Conservation (phyloP, 2,329 filamentous ascomycete species). For the Didymella pinodella region DNA sequence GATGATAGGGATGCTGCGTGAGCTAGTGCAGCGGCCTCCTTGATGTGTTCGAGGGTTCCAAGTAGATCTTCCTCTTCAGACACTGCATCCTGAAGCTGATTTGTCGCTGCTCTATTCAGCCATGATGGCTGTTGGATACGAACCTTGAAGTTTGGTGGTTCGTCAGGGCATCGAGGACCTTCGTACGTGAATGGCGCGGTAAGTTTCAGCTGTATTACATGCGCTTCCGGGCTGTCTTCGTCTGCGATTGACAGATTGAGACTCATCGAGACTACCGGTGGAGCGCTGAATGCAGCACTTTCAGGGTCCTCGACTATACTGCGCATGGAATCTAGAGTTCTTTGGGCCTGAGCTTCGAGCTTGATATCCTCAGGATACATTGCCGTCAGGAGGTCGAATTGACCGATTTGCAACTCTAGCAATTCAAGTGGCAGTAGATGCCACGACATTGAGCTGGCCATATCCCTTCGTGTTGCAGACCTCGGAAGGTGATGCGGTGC, state of each 20-base stretch:
- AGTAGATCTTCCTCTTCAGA: constrained; percentile 28
- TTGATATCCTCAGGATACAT: constrained; percentile 40
- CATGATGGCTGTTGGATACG: constrained; percentile 37
- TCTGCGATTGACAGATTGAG: constrained; percentile 22
- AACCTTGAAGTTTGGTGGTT: constrained; percentile 32
- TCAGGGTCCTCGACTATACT: background rate
- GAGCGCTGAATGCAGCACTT: background rate
- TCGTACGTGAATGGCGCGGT: constrained; percentile 30
- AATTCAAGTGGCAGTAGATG: constrained; percentile 33
- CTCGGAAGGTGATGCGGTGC: background rate
- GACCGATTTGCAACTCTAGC: constrained; percentile 40
- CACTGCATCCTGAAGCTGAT: constrained; percentile 22
- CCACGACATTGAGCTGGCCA: constrained; percentile 21
- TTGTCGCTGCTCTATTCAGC: constrained; percentile 33
- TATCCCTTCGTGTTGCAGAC: background rate
- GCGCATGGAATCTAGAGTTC: constrained; percentile 25
- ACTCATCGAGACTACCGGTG: constrained; percentile 23
- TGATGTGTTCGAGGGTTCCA: constrained; percentile 34
- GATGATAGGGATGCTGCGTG: constrained; percentile 3
- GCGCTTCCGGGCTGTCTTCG: background rate
- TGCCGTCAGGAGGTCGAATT: constrained; percentile 39
- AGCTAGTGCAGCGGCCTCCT: constrained; percentile 24
- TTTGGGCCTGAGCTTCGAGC: constrained; percentile 21
- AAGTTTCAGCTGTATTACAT: constrained; percentile 30
- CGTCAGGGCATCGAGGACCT: constrained; percentile 17